phyloP scores from a whole-genome alignment of 2,329 filamentous ascomycete species.

The Colletotrichum eleusines region DNA sequence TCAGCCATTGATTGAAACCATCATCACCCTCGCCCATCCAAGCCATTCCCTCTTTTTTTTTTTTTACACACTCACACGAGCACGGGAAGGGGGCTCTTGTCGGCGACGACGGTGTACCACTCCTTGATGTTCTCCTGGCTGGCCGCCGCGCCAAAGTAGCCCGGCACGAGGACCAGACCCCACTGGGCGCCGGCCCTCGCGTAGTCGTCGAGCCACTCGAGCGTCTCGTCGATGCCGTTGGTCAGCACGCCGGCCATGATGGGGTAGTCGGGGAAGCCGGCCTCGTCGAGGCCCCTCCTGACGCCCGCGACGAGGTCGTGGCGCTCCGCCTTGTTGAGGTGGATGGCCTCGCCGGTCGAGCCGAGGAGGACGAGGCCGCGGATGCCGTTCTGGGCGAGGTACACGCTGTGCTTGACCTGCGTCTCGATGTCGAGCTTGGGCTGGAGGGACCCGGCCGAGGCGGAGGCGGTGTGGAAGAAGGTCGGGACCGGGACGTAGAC shows the following conservation, averaged over 20 bases:
- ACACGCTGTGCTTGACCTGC: constrained; percentile 68
- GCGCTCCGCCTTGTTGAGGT: constrained; percentile 68
- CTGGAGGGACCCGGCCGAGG: constrained; percentile 57
- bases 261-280: constrained; percentile 68
- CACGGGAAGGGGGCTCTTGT: constrained; percentile 69
- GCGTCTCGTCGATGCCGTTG: constrained; percentile 65
- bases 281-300: constrained; percentile 64
- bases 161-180: constrained; percentile 72
- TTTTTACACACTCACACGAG: constrained; percentile 63
- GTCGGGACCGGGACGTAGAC: constrained; percentile 72
- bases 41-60: neutral
- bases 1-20: no score
- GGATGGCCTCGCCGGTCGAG: constrained; percentile 73
- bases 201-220: constrained; percentile 67
- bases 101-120: constrained; percentile 73
- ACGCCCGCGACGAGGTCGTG: constrained; percentile 65
- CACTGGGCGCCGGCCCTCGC: constrained; percentile 70
- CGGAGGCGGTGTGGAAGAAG: constrained; percentile 63
- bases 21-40: neutral
- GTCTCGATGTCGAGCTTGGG: constrained; percentile 68
- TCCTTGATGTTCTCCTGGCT: constrained; percentile 69
- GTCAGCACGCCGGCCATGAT: constrained; percentile 66
- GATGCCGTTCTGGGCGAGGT: constrained; percentile 70
- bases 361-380: constrained; percentile 72
- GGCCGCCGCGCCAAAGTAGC: constrained; percentile 72